phyloP scores from a whole-genome alignment of 176 grass and related monocot genomes.

The Juncus inflexus region DNA sequence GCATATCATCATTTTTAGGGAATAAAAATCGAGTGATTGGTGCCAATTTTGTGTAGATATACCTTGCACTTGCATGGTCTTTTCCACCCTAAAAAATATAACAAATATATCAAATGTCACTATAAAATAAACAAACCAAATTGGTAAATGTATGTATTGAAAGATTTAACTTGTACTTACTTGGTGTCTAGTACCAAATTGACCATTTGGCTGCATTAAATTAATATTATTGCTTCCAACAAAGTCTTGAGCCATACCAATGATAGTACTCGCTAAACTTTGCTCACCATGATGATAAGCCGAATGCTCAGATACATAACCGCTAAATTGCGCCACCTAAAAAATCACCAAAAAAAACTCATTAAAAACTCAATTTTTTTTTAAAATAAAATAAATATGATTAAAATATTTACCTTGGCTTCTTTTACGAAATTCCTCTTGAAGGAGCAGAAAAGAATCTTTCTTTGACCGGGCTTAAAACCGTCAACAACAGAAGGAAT shows the following conservation, averaged over 20 bases:
- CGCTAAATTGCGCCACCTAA: conserved; percentile 44
- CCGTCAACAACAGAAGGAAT: conserved; percentile 56
- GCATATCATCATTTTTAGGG: conserved; percentile 43
- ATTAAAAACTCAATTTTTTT: background rate
- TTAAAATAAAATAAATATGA: background rate
- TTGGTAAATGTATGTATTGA: no score
- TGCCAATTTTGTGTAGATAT: conserved; percentile 36
- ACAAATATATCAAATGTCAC: no score
- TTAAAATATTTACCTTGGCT: conserved; percentile 22
- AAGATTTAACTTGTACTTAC: conserved; percentile 13
- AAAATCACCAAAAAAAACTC: background rate
- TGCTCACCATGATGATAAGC: conserved; percentile 52
- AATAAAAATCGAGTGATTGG: conserved; percentile 43
- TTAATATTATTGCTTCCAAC: conserved; percentile 53
- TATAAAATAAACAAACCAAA: no score
- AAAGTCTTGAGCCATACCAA: conserved; percentile 59
- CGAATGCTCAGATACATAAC: conserved; percentile 50
- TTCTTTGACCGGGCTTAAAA: conserved; percentile 36
- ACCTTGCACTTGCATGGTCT: conserved; percentile 53
- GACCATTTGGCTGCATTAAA: conserved; percentile 40
- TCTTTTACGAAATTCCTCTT: conserved; percentile 30
- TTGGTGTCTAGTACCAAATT: conserved; percentile 50
- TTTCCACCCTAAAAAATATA: no score
- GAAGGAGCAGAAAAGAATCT: conserved; percentile 32
- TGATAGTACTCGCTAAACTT: conserved; percentile 40